A percentile compares a stretch with the other conserved stretches of the same genome.
phyloP scores from a whole-genome alignment of 2,329 filamentous ascomycete species.

The Aspergillus tanneri region DNA sequence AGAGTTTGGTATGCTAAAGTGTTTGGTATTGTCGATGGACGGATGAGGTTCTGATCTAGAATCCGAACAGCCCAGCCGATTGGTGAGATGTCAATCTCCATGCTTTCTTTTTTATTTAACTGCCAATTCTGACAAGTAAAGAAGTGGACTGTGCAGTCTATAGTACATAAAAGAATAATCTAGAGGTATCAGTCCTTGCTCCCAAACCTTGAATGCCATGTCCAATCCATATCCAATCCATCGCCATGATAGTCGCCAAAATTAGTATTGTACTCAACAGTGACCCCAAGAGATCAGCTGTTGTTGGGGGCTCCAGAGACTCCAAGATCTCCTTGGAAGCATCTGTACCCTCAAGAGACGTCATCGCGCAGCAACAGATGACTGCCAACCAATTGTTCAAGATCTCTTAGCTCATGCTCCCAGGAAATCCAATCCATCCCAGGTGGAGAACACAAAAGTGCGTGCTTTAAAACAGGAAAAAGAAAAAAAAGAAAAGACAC shows the following conservation, averaged over 20 bases:
- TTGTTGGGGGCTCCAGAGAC: background rate
- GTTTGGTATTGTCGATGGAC: background rate
- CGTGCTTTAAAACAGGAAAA: background rate
- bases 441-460: background rate
- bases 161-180: too few species aligned
- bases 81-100: background rate
- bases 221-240: background rate
- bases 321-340: background rate
- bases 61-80: background rate
- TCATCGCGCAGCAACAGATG: constrained; percentile 16
- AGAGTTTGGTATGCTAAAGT: too few species aligned
- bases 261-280: too few species aligned
- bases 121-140: background rate
- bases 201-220: background rate
- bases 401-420: background rate
- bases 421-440: background rate
- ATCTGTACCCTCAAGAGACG: constrained; percentile 9
- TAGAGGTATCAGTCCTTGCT: too few species aligned
- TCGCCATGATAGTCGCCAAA: background rate
- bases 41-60: background rate
- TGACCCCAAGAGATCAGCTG: too few species aligned
- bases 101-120: background rate
- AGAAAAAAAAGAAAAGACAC: background rate
- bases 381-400: background rate
- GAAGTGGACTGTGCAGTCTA: too few species aligned